Base-by-base conservation (phyloP, 2,329 filamentous ascomycete genomes). In the Ceratocystis eucalypticola region DNA sequence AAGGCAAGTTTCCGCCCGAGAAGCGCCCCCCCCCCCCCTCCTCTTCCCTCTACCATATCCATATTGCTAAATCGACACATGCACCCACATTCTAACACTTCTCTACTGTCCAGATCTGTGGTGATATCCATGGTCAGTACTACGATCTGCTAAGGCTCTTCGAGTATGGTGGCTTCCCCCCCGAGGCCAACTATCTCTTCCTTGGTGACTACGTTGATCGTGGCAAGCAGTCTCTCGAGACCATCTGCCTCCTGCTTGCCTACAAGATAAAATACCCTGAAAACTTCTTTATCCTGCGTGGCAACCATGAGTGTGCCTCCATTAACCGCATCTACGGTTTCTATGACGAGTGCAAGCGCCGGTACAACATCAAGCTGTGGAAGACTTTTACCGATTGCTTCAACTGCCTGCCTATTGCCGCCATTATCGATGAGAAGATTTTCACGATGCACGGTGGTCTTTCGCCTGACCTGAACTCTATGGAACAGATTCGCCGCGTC, bases 221-320 rank as follows among this genome's bases (percentile, higher is more conserved):
- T 80, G 94, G 94, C 80, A 97, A 99, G 83, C 94, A 99, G 79
- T 96, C 93, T 46, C 87, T 99, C 65, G 94, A 99, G 82, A 97
- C 94, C 71, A 97, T 99, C 78, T 96, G 91, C 80, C 82, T 99
- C 70, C 84, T 99, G 67, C 84, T 99, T 64, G 91, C 91, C 69
- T 99, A 97, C 85, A 99, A 99, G 85, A 96, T 99, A 84, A 97
- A 97, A 81, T 97, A 96, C 76, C 94, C 94, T 62, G 94, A 99
- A 80, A 99, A 99, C 82, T 97, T 99, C 81, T 99, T 99, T 82
- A 89, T 99, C 71, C 85, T 99, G 68, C 91, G 94, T 71, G 94
- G 94, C 70, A 99, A 99, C 82, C 94, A 99, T 82, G 94, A 99
- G 79, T 97, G 94, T 79, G 94, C 94, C 68, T 96, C 90, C 65